phyloP scores from a whole-genome alignment of 2,329 filamentous ascomycete genomes.

The Botrytis porri region DNA sequence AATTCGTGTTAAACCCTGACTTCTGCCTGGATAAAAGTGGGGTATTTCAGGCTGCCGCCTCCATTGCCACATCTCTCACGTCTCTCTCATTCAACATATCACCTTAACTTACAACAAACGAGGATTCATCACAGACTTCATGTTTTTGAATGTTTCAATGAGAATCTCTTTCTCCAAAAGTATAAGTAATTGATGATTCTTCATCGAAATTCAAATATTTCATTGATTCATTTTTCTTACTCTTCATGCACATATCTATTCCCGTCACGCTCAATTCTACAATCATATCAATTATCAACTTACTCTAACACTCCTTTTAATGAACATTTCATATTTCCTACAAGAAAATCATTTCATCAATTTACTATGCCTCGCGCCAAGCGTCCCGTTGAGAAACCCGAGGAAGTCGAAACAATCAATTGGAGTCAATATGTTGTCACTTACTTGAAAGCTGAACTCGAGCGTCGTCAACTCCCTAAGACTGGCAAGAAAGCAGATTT shows the following conservation, averaged over 20 bases:
- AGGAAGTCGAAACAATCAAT: constrained; percentile 33
- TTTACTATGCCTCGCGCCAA: constrained; percentile 13
- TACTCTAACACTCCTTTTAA: neutral
- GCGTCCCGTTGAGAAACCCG: neutral
- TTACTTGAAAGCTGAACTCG: constrained; percentile 72
- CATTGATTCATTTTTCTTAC: neutral
- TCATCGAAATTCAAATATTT: neutral
- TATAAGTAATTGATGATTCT: constrained; percentile 12
- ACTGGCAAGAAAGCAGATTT: constrained; percentile 69
- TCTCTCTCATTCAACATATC: neutral
- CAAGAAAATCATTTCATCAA: neutral
- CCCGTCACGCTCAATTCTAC: neutral
- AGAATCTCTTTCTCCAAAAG: neutral
- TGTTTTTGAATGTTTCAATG: neutral
- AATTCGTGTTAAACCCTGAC: constrained; percentile 2
- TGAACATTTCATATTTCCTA: neutral
- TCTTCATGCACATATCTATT: neutral
- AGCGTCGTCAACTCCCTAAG: constrained; percentile 61
- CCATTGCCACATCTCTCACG: neutral
- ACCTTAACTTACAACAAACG: neutral
- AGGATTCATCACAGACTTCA: neutral
- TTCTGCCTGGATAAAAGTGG: constrained; percentile 18
- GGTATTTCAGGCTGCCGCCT: neutral
- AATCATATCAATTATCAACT: neutral
- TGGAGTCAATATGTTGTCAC: constrained; percentile 61